Base-by-base conservation (phyloP, 2,329 filamentous ascomycete species). In the Neurospora crassa region DNA sequence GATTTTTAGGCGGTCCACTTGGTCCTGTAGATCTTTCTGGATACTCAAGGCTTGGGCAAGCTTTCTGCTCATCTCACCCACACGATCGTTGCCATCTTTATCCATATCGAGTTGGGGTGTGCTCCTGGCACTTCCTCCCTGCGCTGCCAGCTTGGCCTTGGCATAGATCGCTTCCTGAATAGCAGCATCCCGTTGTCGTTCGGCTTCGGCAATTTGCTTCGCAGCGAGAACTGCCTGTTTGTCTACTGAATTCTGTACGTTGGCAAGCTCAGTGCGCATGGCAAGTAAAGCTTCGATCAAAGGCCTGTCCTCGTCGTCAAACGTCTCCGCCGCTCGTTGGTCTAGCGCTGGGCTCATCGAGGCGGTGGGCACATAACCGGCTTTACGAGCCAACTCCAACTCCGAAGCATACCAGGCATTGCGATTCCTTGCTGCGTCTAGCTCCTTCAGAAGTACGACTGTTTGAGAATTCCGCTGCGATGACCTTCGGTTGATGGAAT, bases 351-450 rank as follows among this genome's bases (percentile, higher is more conserved):
- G 90, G 77, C 88, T 92, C 37, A 89, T 87, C 1, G 90, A 89
- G 2, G 89, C 84, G 73, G 88, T 93, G 18, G 92, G 88, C 7
- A 89, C 86, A 78, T 98, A 99, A 5, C 96, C 96, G 53, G 93
- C 89, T 81, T 97, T 97, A 68, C 92, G 90, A 7, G 96, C 96
- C 74, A 99, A 84, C 71, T 97, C 93, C 67, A 99, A 85, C 81
- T 99, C 96, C 0, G 95, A 97, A 8, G 94, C 93, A 80, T 97
- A 97, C 96, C 96, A 99, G 0, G 95, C 95, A 81, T 97, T 98
- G 69, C 92, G 89, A 78, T 91, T 96, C 77, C 93, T 92, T 3
- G 91, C 87, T 10, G 89, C 86, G 78, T 99, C 95, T 2, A 99
- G 85, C 79, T 99, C 96, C 79, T 96, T 95, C 16, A 93, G 85